phyloP scores from a whole-genome alignment of 306 rosid species.

The Inga leiocalycina region DNA sequence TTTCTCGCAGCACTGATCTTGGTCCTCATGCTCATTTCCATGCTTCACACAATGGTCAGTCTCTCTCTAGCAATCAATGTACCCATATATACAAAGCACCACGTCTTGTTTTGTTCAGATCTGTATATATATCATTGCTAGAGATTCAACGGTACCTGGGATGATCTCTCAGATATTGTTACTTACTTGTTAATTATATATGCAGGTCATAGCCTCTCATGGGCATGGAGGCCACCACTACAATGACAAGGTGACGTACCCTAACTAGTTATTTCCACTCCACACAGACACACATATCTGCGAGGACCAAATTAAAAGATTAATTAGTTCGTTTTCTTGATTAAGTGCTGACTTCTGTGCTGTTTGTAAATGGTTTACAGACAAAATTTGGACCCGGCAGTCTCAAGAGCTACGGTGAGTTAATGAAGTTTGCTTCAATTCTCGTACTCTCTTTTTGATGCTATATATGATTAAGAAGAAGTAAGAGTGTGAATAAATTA shows the following conservation, averaged over 20 bases:
- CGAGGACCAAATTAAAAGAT: neutral
- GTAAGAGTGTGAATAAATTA: no score
- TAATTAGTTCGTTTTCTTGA: neutral
- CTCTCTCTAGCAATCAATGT: neutral
- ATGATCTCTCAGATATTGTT: neutral
- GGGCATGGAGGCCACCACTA: slow-evolving; percentile 56
- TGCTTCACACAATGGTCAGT: slow-evolving; percentile 50
- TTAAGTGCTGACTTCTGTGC: neutral
- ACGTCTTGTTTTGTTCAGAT: neutral
- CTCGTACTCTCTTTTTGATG: neutral
- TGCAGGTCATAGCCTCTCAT: slow-evolving; percentile 57
- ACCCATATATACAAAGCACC: neutral
- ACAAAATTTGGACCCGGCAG: slow-evolving; percentile 55
- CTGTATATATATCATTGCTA: neutral
- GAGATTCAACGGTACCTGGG: neutral
- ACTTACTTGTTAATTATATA: neutral
- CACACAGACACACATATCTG: no score
- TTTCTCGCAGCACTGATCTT: slow-evolving; percentile 42
- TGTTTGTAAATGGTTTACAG: slow-evolving; percentile 27
- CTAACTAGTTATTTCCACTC: neutral
- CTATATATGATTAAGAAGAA: neutral
- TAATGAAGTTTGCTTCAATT: neutral
- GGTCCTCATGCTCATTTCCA: slow-evolving; percentile 49
- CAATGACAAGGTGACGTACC: slow-evolving; percentile 28
- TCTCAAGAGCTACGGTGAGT: slow-evolving; percentile 59